Evolutionary conservation across 1,284 basidiomycete species (phyloP), one percentile per base, ranked within the genome.

Genomic region (Cryptococcus maquisensis): DNA sequence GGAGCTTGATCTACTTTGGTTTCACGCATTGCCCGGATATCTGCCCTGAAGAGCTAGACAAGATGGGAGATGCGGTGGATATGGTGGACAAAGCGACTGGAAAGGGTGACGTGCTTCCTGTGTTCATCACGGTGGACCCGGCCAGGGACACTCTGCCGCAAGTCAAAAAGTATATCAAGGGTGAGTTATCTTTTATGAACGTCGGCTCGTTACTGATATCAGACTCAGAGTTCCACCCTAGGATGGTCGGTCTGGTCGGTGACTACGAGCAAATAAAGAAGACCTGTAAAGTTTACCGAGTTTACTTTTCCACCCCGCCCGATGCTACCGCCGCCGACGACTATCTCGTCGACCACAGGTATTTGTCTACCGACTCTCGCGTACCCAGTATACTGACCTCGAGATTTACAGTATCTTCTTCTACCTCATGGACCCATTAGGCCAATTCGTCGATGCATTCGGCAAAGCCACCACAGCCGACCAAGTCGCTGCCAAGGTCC

Each of bases 21-120:
- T 96, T 96, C 78, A 93, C 92, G 32, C 93, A 96, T 76, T 96
- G 93, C 74, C 96, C 95, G 3, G 96, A 99, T 76, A 98, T 99
- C 57, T 99, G 95, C 73, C 95, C 95, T 2, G 91, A 96, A 60
- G 95, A 98, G 77, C 81, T 99, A 32, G 95, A 98, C 80, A 98
- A 98, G 80, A 87, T 98, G 81, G 85, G 87, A 20, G 81, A 79
- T 1, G 86, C 94, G n/a, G 82, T 98, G 35, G 80, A 88, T 40
- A 78, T 54, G 51, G 52, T 78, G 86, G 90, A 90, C 68, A 83
- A 85, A 60, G 77, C 83, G 52, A 79, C 84, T 62, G 83, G 82
- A 2, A 79, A 60, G 46, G 59, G 81, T 12, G 80, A 86, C 52
- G 74, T 81, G 35, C 84, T 86, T 60, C 94, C 95, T 3, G 80